These are phyloP conservation scores for Saccharomycopsis hybrid DNA, from an alignment of 1,139 yeast genomes.

Conservation along the genomic window DNA sequence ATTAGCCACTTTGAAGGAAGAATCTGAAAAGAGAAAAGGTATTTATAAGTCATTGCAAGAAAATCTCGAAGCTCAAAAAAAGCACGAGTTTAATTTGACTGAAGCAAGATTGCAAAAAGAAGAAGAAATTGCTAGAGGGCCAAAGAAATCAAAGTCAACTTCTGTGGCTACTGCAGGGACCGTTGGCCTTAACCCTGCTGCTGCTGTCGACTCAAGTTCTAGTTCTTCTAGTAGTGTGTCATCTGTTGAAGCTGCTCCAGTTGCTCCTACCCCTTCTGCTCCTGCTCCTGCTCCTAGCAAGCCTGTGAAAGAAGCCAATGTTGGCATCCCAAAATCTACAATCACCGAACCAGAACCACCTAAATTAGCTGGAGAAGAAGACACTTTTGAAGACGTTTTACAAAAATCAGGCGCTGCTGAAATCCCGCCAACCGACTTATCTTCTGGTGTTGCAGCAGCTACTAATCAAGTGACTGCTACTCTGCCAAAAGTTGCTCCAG, in stretches of 20 bases:
- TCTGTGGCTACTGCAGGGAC: no score
- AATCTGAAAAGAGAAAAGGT: constrained; percentile 7
- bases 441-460: background rate
- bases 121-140: constrained; percentile 6
- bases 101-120: constrained; percentile 8
- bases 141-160: no score
- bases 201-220: no score
- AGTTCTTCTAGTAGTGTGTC: no score
- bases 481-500: background rate
- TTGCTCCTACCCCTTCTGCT: no score
- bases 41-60: constrained; percentile 11
- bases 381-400: background rate
- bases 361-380: background rate
- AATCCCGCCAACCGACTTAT: background rate
- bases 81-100: constrained; percentile 8
- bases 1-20: constrained; percentile 13
- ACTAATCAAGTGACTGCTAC: background rate
- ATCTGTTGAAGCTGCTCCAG: no score
- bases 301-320: no score
- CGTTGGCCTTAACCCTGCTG: no score
- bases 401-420: background rate
- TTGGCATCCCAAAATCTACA: background rate
- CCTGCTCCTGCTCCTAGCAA: no score
- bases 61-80: constrained; percentile 14
- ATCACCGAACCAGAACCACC: background rate